These are phyloP conservation scores for Eucalyptus marginata DNA, from an alignment of 345 rosid species.

Conservation along the genomic window DNA sequence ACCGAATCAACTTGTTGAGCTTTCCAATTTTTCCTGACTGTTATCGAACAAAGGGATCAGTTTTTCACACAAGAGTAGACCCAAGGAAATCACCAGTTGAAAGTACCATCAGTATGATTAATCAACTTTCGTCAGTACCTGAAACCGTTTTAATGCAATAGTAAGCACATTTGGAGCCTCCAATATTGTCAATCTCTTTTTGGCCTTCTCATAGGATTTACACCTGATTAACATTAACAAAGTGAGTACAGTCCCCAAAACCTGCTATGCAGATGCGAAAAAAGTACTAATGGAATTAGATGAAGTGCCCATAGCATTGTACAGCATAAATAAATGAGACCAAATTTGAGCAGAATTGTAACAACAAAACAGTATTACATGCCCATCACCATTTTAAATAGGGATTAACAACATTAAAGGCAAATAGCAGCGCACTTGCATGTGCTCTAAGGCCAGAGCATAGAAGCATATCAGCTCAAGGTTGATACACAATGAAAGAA, in stretches of 20 bases:
- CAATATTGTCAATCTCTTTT: slow-evolving; percentile 66
- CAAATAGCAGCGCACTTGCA: not conserved
- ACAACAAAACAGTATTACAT: not conserved
- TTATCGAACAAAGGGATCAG: not conserved
- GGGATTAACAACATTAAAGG: not conserved
- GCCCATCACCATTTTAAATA: not conserved
- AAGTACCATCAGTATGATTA: not conserved
- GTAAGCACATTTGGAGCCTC: slow-evolving; percentile 98
- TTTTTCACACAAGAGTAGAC: not conserved
- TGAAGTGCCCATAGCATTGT: not conserved
- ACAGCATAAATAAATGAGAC: not conserved
- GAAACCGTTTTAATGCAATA: slow-evolving; percentile 91
- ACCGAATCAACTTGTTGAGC: slow-evolving; percentile 72
- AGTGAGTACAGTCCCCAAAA: not conserved
- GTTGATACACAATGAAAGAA: not conserved
- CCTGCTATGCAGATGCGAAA: not conserved
- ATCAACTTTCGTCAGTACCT: slow-evolving; percentile 26
- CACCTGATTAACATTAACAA: slow-evolving; percentile 35
- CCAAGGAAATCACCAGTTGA: not conserved
- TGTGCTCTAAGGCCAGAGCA: not conserved
- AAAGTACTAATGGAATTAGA: not conserved
- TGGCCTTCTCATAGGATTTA: slow-evolving; percentile 78
- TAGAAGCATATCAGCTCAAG: not conserved
- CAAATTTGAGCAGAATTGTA: not conserved
- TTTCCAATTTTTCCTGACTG: slow-evolving; percentile 97